A percentile compares a stretch with the other conserved stretches of the same genome.
Conservation (phyloP, 169 alveolate genomes). For the Besnoitia besnoiti region DNA sequence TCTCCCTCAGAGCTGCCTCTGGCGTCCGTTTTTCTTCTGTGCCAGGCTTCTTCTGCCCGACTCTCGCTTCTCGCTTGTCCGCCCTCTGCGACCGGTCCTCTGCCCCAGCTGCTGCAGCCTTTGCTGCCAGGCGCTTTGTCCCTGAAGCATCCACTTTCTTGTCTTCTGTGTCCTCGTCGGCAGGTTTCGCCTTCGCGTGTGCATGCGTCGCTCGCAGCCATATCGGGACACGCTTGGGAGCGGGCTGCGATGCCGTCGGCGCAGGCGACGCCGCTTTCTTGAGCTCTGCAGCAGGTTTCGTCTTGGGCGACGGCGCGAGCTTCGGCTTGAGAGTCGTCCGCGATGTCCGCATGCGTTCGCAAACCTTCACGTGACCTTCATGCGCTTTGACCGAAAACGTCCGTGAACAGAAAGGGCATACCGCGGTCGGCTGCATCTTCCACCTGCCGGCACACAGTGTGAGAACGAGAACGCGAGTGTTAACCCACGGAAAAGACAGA, state of each 20-base stretch:
- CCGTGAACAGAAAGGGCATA: not conserved
- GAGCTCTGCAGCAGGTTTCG: not conserved
- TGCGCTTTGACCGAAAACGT: not conserved
- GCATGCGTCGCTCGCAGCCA: not conserved
- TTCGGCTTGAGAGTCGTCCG: not conserved
- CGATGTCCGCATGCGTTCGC: not conserved
- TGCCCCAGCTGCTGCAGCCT: too few species aligned
- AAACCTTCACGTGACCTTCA: slow-evolving; percentile 25
- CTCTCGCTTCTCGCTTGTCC: too few species aligned
- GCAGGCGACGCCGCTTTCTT: not conserved
- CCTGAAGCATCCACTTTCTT: too few species aligned
- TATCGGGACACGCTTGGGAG: not conserved
- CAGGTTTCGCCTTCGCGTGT: not conserved
- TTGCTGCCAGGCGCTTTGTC: too few species aligned
- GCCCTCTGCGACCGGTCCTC: too few species aligned
- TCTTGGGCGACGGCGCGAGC: not conserved
- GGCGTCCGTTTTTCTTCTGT: too few species aligned
- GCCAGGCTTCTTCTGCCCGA: too few species aligned
- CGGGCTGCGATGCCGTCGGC: not conserved
- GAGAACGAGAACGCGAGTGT: not conserved
- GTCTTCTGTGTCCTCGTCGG: not conserved
- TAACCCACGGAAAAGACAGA: not conserved
- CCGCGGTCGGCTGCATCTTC: not conserved
- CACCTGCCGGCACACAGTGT: not conserved
- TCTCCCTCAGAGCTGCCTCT: too few species aligned